Conservation (phyloP, 179 eudicot genomes). For the Amaranthus tricolor region DNA sequence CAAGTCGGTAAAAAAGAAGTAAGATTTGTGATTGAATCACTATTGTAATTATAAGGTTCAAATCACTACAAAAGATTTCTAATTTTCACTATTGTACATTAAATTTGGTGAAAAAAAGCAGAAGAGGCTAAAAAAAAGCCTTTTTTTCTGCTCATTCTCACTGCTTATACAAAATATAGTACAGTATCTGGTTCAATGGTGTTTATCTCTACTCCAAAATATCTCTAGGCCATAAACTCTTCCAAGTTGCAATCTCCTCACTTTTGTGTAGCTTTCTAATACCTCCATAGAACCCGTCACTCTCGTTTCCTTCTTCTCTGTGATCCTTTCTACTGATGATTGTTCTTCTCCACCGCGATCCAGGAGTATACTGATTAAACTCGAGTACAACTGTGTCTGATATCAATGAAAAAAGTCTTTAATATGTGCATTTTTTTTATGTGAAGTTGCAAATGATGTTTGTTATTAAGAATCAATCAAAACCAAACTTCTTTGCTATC, state of each 20-base stretch:
- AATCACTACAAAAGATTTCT: slow-evolving; percentile 12
- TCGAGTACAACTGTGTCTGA: slow-evolving; percentile 64
- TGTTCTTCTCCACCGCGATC: slow-evolving; percentile 77
- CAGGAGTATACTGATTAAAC: slow-evolving; percentile 76
- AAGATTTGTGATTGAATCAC: slow-evolving; percentile 9
- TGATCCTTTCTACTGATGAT: slow-evolving; percentile 58
- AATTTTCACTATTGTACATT: slow-evolving; percentile 24
- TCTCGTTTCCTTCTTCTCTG: slow-evolving; percentile 78
- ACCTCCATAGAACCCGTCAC: slow-evolving; percentile 85
- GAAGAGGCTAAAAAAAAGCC: background rate
- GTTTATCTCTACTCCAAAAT: slow-evolving; percentile 48
- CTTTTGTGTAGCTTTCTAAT: slow-evolving; percentile 53
- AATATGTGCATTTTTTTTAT: background rate
- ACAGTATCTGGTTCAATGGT: background rate
- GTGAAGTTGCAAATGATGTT: too few species aligned
- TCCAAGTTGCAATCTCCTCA: slow-evolving; percentile 66
- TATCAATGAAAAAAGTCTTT: slow-evolving; percentile 15
- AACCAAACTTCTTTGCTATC: too few species aligned
- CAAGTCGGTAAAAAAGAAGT: background rate
- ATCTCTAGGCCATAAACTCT: slow-evolving; percentile 64
- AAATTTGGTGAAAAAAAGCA: slow-evolving; percentile 13
- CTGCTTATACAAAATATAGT: background rate
- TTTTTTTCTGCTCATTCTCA: slow-evolving; percentile 8
- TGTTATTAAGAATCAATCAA: too few species aligned
- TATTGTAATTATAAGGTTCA: background rate